These are phyloP conservation scores for Trypanosoma theileri DNA, from an alignment of 208 protist genomes.

Conservation along the genomic window DNA sequence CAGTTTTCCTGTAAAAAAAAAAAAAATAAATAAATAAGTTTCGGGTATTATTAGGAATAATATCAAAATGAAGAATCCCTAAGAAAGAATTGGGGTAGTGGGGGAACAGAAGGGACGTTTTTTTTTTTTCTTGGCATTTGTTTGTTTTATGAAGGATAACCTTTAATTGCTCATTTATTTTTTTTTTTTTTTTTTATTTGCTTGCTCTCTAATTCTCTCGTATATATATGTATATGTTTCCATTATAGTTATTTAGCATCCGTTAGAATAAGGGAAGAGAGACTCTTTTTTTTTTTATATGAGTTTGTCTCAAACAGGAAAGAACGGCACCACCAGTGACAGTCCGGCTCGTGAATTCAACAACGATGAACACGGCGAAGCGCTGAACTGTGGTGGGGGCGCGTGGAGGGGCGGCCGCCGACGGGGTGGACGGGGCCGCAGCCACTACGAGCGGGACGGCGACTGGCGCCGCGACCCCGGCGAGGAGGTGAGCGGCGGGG, in stretches of 20 bases:
- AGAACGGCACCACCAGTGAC: slow-evolving; percentile 29
- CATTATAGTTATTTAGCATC: background rate
- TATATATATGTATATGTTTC: background rate
- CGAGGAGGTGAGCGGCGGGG: slow-evolving; percentile 7
- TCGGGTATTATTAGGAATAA: too few relatives aligned
- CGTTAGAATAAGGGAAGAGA: slow-evolving; percentile 23
- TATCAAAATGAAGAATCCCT: too few relatives aligned
- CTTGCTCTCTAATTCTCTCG: too few relatives aligned
- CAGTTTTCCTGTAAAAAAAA: background rate
- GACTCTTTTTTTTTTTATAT: slow-evolving; percentile 21
- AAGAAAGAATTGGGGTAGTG: too few relatives aligned
- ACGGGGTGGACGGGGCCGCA: slow-evolving; percentile 34
- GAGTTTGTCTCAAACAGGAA: slow-evolving; percentile 25
- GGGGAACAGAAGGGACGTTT: too few relatives aligned
- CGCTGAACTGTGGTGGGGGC: slow-evolving; percentile 18
- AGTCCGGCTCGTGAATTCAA: slow-evolving; percentile 25
- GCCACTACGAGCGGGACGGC: slow-evolving; percentile 13
- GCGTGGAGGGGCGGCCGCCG: slow-evolving; percentile 40
- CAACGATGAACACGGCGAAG: slow-evolving; percentile 18
- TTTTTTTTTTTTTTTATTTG: too few relatives aligned
- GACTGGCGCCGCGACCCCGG: slow-evolving; percentile 21
- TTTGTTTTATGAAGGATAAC: too few relatives aligned
- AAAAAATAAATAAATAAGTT: background rate
- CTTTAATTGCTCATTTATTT: too few relatives aligned
- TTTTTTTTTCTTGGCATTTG: too few relatives aligned